A percentile compares a stretch with the other conserved stretches of the same genome.
Evolutionary conservation across 2,329 filamentous ascomycete genomes (phyloP).

Genomic region (Monilinia aucupariae): DNA sequence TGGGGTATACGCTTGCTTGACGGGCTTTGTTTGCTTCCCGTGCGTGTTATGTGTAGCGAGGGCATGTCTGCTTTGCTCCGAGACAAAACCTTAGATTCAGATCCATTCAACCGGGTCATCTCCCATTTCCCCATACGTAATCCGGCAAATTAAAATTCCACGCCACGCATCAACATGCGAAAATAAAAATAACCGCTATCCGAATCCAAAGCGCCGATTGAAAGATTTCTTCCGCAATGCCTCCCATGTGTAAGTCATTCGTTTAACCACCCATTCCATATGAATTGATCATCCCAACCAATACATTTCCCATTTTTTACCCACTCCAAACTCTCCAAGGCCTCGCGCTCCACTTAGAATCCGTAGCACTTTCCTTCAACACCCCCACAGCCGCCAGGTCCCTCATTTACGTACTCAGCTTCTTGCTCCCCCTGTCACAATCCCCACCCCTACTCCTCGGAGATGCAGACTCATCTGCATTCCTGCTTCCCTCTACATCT

Average conservation of each 20-base stretch:
- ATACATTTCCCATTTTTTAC: neutral
- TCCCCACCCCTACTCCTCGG: neutral
- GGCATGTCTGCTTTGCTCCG: neutral
- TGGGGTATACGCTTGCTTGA: conserved; percentile 34
- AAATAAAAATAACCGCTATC: neutral
- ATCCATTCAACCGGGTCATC: neutral
- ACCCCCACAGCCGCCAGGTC: neutral
- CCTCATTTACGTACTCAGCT: neutral
- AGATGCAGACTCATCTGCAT: neutral
- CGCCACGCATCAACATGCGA: neutral
- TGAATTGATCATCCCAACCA: too few relatives aligned
- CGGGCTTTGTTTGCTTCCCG: neutral
- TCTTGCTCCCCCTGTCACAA: neutral
- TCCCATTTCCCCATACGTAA: neutral
- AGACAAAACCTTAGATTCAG: neutral
- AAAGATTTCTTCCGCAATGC: neutral
- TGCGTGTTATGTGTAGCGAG: neutral
- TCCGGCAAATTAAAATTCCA: neutral
- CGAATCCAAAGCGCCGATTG: neutral
- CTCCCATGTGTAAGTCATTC: neutral
- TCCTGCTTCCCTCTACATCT: neutral
- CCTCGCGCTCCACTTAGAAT: neutral
- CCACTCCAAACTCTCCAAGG: neutral
- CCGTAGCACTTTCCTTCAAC: neutral
- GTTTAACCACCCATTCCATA: too few relatives aligned